A percentile compares a stretch with the other conserved stretches of the same genome.
Evolutionary conservation across 2,329 filamentous ascomycete species (phyloP).

Genomic region (Tolypocladium guangdongense): DNA sequence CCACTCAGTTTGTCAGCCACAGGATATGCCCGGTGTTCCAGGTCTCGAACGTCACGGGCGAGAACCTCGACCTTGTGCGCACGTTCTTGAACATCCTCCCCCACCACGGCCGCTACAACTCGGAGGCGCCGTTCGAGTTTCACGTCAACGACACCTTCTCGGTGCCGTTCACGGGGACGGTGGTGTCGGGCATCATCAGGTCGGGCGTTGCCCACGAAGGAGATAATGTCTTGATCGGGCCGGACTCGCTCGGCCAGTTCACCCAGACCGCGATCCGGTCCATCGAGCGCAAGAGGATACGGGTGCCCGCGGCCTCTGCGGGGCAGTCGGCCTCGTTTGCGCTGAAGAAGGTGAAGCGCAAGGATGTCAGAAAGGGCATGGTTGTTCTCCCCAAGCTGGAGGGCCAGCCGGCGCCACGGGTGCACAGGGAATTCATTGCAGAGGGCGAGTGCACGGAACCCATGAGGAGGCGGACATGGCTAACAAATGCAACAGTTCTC

Average conservation of each 20-base stretch:
- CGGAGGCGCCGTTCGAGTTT: constrained; percentile 83
- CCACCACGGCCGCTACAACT: constrained; percentile 86
- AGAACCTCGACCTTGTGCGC: constrained; percentile 80
- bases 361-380: constrained; percentile 96
- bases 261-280: constrained; percentile 76
- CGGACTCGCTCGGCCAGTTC: constrained; percentile 85
- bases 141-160: constrained; percentile 97
- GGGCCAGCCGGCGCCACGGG: constrained; percentile 56
- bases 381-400: constrained; percentile 82
- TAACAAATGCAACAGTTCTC: constrained; percentile 45
- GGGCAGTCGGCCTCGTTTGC: constrained; percentile 92
- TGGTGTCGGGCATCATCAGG: constrained; percentile 90
- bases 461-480: background rate
- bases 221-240: constrained; percentile 81
- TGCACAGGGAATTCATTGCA: constrained; percentile 66
- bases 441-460: constrained; percentile 43
- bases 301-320: constrained; percentile 76
- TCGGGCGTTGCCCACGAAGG: constrained; percentile 78
- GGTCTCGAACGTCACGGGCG: constrained; percentile 92
- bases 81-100: constrained; percentile 92
- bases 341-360: constrained; percentile 73
- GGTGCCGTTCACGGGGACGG: constrained; percentile 91
- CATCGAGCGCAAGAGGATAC: constrained; percentile 89
- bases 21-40: constrained; percentile 96
- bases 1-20: constrained; percentile 89